phyloP scores from a whole-genome alignment of 306 rosid species.

The Mimosa pudica region DNA sequence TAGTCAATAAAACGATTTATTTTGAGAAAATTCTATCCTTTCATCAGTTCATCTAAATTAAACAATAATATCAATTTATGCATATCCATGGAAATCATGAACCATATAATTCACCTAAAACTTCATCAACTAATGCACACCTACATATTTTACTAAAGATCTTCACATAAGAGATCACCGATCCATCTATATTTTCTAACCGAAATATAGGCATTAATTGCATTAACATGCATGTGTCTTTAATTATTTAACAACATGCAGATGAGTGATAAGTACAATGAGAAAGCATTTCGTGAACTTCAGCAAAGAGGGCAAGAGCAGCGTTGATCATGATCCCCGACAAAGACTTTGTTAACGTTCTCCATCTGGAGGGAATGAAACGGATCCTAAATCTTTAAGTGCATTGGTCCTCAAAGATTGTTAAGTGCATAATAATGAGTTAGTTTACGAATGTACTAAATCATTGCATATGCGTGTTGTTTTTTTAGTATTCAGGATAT shows the following conservation, averaged over 20 bases:
- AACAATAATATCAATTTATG: no score
- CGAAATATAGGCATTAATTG: not conserved
- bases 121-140: no score
- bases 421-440: not conserved
- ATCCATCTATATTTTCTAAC: no score
- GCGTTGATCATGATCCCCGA: not conserved
- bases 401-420: not conserved
- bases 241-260: not conserved
- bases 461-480: not conserved
- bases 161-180: no score
- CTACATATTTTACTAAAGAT: no score
- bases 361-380: not conserved
- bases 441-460: not conserved
- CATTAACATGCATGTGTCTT: not conserved
- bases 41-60: not conserved
- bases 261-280: not conserved
- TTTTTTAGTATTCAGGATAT: no score
- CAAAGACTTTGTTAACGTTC: not conserved
- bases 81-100: not conserved
- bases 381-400: not conserved
- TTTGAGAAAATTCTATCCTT: no score
- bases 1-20: no score
- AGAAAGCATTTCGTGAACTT: not conserved
- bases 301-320: not conserved
- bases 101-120: not conserved